Base-by-base conservation (phyloP, 208 protist species). In the Trypanosoma cruzi region DNA sequence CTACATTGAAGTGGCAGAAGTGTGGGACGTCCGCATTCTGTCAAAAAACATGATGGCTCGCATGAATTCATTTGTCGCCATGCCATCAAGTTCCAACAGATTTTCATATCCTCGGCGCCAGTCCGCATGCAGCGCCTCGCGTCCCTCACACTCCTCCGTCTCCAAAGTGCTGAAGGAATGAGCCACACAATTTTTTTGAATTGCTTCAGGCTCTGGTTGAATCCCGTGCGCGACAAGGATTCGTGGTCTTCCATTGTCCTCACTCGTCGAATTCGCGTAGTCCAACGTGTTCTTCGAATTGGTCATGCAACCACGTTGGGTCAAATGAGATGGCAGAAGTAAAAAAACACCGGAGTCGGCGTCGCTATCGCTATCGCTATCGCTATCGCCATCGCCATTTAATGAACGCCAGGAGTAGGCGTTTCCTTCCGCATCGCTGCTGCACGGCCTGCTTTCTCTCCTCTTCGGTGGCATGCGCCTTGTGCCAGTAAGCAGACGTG, bases 101-200 rank as follows among this genome's bases (percentile, higher is more conserved):
- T 68, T 68, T 28, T 34, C 22, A 60, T 49, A 50, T 5, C 53
- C 64, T n/a, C 34, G n/a, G 32, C 10, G n/a, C 64, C 64, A 68
- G 13, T 26, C 32, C 3, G 31, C 29, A 32, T 28, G 16, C 36
- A 68, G 24, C 22, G 20, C 10, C 31, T 48, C 36, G 7, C 64
- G 64, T 37, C 20, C 0, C 52, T 8, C 52, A n/a, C 28, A 5
- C 40, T 68, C 64, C 18, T 59, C 50, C 34, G 18, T 8, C 24
- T 49, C 24, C 8, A 56, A 13, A 2, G 37, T 2, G 2, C 46
- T 56, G 24, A 32, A 28, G 16, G 31, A 6, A n/a, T 14, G 24
- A 11, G 29, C 46, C 2, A 46, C 48, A 52, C n/a, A 28, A 52
- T 11, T 18, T 22, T 8, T 11, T 4, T 52, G 16, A 52, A 52